These are phyloP conservation scores for Colletotrichum spinosum DNA, from an alignment of 2,329 filamentous ascomycete genomes.

Conservation along the genomic window DNA sequence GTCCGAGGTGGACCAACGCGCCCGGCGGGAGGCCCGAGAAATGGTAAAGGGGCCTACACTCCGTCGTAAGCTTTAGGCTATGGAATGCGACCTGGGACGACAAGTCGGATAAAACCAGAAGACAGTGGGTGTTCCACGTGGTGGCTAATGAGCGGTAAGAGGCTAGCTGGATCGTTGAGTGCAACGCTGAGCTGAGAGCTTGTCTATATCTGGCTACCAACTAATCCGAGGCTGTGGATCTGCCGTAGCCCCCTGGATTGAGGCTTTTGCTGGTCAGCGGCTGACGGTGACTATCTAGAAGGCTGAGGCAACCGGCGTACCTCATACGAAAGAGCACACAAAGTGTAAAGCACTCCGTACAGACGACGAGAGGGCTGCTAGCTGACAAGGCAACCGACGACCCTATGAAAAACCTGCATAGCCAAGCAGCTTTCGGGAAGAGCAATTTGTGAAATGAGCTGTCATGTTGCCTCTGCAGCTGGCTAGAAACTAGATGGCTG, in stretches of 20 bases:
- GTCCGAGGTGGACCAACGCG: constrained; percentile 4
- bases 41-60: not conserved
- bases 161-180: constrained; percentile 22
- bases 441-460: no score
- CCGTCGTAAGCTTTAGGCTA: no score
- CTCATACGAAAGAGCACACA: no score
- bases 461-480: not conserved
- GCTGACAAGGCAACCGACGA: not conserved
- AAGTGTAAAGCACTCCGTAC: no score
- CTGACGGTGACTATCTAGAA: not conserved
- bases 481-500: not conserved
- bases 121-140: constrained; percentile 27
- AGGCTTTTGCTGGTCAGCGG: constrained; percentile 12
- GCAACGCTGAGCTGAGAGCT: constrained; percentile 16
- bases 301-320: not conserved
- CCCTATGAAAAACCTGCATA: not conserved
- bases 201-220: not conserved
- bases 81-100: not conserved
- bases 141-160: constrained; percentile 31
- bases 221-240: not conserved
- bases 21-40: constrained; percentile 13
- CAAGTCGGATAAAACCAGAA: constrained; percentile 8
- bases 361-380: not conserved
- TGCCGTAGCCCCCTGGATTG: constrained; percentile 10
- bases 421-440: constrained; percentile 4